Percentiles rank a stretch among this genome's conserved stretches.
Evolutionary conservation across 345 rosid genomes (phyloP).

Genomic region (Melaleuca quinquenervia): DNA sequence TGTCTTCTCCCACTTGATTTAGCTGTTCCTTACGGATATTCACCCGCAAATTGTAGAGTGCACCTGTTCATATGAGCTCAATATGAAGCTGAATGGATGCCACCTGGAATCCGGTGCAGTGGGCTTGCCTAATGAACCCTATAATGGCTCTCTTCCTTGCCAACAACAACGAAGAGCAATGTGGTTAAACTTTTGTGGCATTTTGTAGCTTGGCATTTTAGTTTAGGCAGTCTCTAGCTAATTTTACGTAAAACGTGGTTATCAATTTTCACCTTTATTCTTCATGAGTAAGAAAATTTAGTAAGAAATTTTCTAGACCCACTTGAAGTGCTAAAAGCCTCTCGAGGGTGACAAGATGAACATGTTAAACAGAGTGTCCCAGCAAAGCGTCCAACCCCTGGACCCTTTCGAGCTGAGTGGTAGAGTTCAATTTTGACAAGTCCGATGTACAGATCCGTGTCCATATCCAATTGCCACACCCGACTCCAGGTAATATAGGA

Average conservation of each 20-base stretch:
- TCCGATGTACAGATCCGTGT: neutral
- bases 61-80: neutral
- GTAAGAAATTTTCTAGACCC: too few relatives aligned
- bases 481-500: neutral
- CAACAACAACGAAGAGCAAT: neutral
- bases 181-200: neutral
- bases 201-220: too few relatives aligned
- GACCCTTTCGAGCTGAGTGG: neutral
- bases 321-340: neutral
- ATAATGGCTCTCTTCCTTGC: neutral
- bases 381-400: neutral
- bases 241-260: neutral
- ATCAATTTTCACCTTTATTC: neutral
- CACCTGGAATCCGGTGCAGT: neutral
- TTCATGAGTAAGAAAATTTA: neutral
- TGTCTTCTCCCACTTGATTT: neutral
- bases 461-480: neutral
- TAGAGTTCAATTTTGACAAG: neutral
- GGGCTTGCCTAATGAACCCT: neutral
- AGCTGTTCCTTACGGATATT: neutral
- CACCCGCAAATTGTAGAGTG: neutral
- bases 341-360: neutral
- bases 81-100: neutral
- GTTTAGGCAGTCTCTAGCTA: neutral
- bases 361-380: neutral